phyloP scores from a whole-genome alignment of 2,329 filamentous ascomycete species.

The Cercospora sesami region DNA sequence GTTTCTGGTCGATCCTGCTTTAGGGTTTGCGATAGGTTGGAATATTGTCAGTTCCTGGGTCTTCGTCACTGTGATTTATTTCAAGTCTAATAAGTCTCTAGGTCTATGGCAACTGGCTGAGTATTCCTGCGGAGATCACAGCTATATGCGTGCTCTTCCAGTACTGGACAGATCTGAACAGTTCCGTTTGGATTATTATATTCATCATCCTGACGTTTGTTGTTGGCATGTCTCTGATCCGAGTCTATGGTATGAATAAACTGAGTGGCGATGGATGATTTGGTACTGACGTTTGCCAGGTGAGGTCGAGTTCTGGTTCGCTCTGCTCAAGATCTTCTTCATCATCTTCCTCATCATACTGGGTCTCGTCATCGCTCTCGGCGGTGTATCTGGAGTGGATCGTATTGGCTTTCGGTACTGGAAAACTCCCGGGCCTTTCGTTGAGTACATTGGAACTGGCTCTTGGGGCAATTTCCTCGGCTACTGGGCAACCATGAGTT shows the following conservation, averaged over 20 bases:
- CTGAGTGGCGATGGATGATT: neutral
- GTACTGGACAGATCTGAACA: conserved; percentile 39
- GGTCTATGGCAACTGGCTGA: conserved; percentile 35
- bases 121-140: conserved; percentile 38
- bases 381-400: conserved; percentile 43
- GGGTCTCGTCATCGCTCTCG: conserved; percentile 47
- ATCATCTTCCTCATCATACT: conserved; percentile 49
- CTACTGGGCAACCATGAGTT: conserved; percentile 39
- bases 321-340: conserved; percentile 47
- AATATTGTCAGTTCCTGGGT: conserved; percentile 20
- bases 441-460: conserved; percentile 41
- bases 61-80: neutral
- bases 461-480: conserved; percentile 45
- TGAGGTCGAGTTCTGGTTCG: conserved; percentile 52
- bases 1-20: conserved; percentile 54
- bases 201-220: conserved; percentile 39
- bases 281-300: neutral
- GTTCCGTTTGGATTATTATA: conserved; percentile 39
- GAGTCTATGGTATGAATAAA: conserved; percentile 42
- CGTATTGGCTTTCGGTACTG: conserved; percentile 51
- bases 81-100: neutral
- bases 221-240: conserved; percentile 37
- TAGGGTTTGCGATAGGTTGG: conserved; percentile 33
- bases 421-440: conserved; percentile 47
- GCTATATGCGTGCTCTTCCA: conserved; percentile 37